Conservation (phyloP, 495 filamentous ascomycete species). For the Penicillium malachiteum region DNA sequence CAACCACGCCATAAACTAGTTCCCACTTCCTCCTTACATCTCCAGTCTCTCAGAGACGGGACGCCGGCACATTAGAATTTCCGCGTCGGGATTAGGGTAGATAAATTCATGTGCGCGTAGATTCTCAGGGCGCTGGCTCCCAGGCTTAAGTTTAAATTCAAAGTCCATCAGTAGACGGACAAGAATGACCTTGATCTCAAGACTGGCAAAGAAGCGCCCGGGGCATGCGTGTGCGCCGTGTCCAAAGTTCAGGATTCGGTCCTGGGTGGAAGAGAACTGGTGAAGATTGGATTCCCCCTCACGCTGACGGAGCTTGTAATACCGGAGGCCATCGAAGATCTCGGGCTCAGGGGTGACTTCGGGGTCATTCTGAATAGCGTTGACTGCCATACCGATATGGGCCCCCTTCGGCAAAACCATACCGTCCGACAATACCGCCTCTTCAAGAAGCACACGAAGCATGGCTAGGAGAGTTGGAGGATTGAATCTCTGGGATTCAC, state of each 20-base stretch:
- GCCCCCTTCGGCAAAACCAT: not conserved
- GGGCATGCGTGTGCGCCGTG: not conserved
- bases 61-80: not conserved
- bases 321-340: not conserved
- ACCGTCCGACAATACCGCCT: not conserved
- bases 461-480: too few relatives aligned
- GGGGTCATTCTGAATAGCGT: not conserved
- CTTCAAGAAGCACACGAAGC: too few relatives aligned
- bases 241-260: not conserved
- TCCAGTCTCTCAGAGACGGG: not conserved
- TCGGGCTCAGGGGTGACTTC: not conserved
- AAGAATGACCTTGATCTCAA: not conserved
- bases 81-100: not conserved
- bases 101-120: not conserved
- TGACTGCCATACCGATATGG: not conserved
- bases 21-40: not conserved
- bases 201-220: slow-evolving; percentile 1
- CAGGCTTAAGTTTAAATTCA: not conserved
- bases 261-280: not conserved
- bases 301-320: not conserved
- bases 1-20: too few relatives aligned
- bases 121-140: not conserved
- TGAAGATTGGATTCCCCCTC: not conserved
- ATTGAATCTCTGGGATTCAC: too few relatives aligned
- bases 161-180: not conserved